Evolutionary conservation across 345 rosid species (phyloP).

Genomic region (Rhodamnia argentea): DNA sequence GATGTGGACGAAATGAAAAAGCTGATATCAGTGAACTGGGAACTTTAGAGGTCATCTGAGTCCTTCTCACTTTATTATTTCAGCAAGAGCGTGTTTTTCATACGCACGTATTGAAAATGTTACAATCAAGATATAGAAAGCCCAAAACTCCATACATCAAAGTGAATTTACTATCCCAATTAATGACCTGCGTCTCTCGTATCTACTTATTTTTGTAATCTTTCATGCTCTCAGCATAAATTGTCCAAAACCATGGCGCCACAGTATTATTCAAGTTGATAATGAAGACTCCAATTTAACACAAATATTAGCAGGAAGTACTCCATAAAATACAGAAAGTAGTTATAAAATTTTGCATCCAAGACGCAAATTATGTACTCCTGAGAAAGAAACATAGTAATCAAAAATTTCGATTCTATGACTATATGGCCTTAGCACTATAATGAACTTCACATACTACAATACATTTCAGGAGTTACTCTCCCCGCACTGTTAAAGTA

Average conservation of each 20-base stretch:
- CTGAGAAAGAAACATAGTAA: not conserved
- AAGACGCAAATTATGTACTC: not conserved
- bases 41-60: not conserved
- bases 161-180: not conserved
- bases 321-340: not conserved
- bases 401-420: not conserved
- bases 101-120: not conserved
- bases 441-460: not conserved
- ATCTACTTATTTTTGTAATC: not conserved
- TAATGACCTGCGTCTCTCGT: not conserved
- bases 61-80: not conserved
- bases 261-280: not conserved
- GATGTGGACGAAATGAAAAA: not conserved
- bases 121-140: not conserved
- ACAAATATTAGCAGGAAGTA: not conserved
- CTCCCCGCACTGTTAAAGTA: not conserved
- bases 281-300: not conserved
- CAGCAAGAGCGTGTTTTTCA: not conserved
- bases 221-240: not conserved
- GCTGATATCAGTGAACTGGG: not conserved
- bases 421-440: not conserved
- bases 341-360: not conserved
- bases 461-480: not conserved
- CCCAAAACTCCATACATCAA: not conserved
- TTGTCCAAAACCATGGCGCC: not conserved